These are phyloP conservation scores for Parascedosporium putredinis DNA, from an alignment of 2,329 filamentous ascomycete species.

Conservation along the genomic window DNA sequence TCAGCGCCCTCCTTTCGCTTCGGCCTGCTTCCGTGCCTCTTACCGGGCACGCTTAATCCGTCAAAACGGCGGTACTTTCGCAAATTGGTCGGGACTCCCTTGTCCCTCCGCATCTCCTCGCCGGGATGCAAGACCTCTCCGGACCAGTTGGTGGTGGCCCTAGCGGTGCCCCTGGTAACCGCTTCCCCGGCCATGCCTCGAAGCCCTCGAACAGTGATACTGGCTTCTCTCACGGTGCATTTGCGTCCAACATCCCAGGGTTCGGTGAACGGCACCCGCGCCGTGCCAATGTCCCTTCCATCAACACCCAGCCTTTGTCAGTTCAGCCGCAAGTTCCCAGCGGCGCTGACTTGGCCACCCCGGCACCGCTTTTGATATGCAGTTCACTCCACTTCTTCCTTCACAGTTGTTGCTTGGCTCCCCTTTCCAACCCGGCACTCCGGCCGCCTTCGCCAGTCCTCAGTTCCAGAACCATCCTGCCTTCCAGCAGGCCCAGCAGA, in stretches of 20 bases:
- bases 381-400: conserved; percentile 91
- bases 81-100: conserved; percentile 70
- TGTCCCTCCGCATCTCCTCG: conserved; percentile 77
- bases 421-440: conserved; percentile 92
- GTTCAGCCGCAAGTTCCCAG: conserved; percentile 25
- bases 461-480: conserved; percentile 79
- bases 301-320: conserved; percentile 71
- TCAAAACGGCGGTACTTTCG: conserved; percentile 76
- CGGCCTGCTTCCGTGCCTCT: conserved; percentile 34
- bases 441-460: conserved; percentile 77
- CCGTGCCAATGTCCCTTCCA: conserved; percentile 75
- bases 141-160: conserved; percentile 48
- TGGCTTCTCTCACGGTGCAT: conserved; percentile 87
- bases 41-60: conserved; percentile 43
- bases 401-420: conserved; percentile 91
- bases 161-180: conserved; percentile 41
- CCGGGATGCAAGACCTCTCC: conserved; percentile 77
- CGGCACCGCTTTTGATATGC: conserved; percentile 89
- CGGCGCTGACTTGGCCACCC: conserved; percentile 63
- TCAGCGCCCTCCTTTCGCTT: background rate
- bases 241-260: conserved; percentile 73
- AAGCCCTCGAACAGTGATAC: conserved; percentile 78
- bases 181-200: conserved; percentile 60
- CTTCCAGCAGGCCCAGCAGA: conserved; percentile 52
- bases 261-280: conserved; percentile 83